Conservation (phyloP, 495 filamentous ascomycete species). For the Oleoguttula mirabilis region DNA sequence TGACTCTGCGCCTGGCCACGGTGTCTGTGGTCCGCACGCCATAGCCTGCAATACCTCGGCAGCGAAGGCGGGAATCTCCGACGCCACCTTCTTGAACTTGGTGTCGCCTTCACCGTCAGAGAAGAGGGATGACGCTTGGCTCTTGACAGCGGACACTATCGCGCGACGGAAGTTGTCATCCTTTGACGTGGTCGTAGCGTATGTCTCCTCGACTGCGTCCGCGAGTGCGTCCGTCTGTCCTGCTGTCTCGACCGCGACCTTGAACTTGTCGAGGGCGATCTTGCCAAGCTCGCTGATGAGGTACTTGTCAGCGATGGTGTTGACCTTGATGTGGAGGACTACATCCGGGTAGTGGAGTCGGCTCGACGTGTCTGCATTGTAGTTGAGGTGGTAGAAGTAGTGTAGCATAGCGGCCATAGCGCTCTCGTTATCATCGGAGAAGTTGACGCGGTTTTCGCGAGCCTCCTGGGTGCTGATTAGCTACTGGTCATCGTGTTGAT, state of each 20-base stretch:
- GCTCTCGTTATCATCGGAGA: not conserved
- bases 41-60: too few relatives aligned
- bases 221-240: not conserved
- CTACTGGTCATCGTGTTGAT: too few relatives aligned
- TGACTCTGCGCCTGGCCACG: too few relatives aligned
- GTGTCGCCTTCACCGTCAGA: too few relatives aligned
- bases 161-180: not conserved
- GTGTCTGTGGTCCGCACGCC: too few relatives aligned
- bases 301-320: not conserved
- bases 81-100: too few relatives aligned
- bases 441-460: not conserved
- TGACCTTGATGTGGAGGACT: not conserved
- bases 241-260: not conserved
- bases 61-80: too few relatives aligned
- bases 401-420: conserved; percentile 1
- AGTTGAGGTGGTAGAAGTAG: conserved; percentile 3
- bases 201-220: not conserved
- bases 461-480: too few relatives aligned
- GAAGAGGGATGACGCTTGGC: not conserved
- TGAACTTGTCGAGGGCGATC: not conserved
- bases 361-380: not conserved
- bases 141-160: not conserved
- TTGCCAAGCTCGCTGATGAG: not conserved
- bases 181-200: not conserved
- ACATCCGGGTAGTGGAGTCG: not conserved